Evolutionary conservation across 2,329 filamentous ascomycete genomes (phyloP), one percentile per base, ranked within the genome.

Genomic region (Colletotrichum truncatum): DNA sequence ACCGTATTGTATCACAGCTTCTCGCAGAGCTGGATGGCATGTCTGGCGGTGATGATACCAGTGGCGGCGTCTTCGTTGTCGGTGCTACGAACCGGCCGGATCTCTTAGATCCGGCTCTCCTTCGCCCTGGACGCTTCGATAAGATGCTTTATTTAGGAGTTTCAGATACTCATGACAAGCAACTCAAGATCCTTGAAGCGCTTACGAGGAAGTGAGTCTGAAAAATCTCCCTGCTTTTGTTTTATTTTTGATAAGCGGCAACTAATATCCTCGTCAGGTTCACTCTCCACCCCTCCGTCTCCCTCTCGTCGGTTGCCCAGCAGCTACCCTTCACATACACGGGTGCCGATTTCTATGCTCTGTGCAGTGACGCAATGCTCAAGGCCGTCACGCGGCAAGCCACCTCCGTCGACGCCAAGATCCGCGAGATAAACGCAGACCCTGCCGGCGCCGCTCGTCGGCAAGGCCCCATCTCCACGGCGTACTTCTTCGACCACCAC

Each of bases 111-210:
- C 93, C 93, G 69, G 96, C 95, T 4, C 82, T 99, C 63, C 83
- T 98, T 45, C 88, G 95, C 57, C 96, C 95, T 1, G 95, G 95
- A 3, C 86, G 95, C 65, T 98, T 99, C 77, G 96, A 99, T 76
- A 98, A 98, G 83, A 97, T 98, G 94, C 87, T 99, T 28, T 99
- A 98, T 74, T 84, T 99, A 11, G 96, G 96, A 34, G 94, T 99
- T 8, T 97, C 93, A 7, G 96, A 99, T 78, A 98, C 94, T 4
- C 95, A 98, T 73, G 93, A 97, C 16, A 98, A 98, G 82, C 96
- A 99, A 80, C 87, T 93, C 67, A 98, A 90, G 21, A 98, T 99
- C 69, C 81, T 99, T 74, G 93, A 98, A 77, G 96, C 96, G 1
- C 81, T 99, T 74, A 98, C 96, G 2, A 87, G 96, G 73, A 99